Evolutionary conservation across 306 rosid species (phyloP).

Genomic region (Boehmeria nivea): DNA sequence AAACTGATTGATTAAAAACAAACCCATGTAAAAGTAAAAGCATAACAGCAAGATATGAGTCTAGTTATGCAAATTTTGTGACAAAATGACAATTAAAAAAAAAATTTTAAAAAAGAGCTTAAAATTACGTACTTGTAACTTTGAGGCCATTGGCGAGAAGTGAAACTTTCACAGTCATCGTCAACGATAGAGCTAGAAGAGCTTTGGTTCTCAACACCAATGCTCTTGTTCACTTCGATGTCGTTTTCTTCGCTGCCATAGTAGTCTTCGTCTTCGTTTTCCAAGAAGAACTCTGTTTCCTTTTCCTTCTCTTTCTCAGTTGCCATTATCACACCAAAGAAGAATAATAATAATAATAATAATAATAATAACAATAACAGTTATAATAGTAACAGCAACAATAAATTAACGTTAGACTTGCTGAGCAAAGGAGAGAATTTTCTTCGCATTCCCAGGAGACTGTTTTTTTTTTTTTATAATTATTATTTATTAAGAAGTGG

Average conservation of each 20-base stretch:
- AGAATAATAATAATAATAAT: not conserved
- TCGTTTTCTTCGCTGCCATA: constrained; percentile 13
- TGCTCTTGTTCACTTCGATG: constrained; percentile 25
- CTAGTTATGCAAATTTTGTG: no score
- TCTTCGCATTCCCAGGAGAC: no score
- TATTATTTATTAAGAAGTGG: no score
- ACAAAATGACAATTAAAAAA: not conserved
- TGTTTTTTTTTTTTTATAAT: no score
- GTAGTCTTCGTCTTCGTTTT: constrained; percentile 28
- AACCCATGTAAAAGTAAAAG: no score
- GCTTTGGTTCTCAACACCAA: constrained; percentile 14
- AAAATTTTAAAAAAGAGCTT: not conserved
- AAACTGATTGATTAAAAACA: no score
- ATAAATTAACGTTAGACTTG: no score
- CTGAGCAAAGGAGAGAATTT: no score
- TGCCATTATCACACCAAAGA: constrained; percentile 24
- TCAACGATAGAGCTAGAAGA: constrained; percentile 20
- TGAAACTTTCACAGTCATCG: constrained; percentile 20
- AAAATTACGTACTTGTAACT: constrained; percentile 48
- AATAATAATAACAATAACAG: not conserved
- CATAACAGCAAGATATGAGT: no score
- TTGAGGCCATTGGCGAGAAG: constrained; percentile 76
- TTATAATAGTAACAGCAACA: no score
- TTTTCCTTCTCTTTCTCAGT: constrained; percentile 12
- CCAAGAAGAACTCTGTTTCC: constrained; percentile 24